Evolutionary conservation across 495 filamentous ascomycete genomes (phyloP).

Genomic region (Choiromyces venosus): DNA sequence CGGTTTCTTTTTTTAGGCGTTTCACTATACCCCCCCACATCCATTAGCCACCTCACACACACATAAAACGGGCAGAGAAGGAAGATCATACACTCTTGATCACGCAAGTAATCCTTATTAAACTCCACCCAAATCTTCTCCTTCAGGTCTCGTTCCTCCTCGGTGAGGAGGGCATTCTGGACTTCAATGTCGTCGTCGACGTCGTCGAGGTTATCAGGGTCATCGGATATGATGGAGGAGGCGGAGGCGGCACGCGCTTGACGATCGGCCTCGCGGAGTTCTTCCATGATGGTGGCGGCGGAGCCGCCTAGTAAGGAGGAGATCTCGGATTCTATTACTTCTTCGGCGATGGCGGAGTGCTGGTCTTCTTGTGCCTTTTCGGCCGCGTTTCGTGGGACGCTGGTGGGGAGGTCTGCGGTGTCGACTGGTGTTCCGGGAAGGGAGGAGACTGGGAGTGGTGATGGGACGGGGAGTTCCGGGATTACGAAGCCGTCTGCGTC

Average conservation of each 20-base stretch:
- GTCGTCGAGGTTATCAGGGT: constrained; percentile 48
- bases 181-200: constrained; percentile 87
- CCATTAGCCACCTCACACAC: constrained; percentile 37
- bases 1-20: constrained; percentile 50
- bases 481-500: constrained; percentile 56
- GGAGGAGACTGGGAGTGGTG: background rate
- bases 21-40: constrained; percentile 49
- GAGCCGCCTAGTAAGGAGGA: constrained; percentile 31
- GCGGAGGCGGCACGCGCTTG: constrained; percentile 25
- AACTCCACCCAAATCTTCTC: constrained; percentile 88
- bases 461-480: constrained; percentile 46
- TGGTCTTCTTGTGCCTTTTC: constrained; percentile 34
- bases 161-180: constrained; percentile 62
- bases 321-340: constrained; percentile 38
- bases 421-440: background rate
- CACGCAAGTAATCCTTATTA: constrained; percentile 83
- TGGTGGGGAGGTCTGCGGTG: constrained; percentile 12
- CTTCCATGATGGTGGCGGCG: constrained; percentile 23
- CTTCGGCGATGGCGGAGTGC: constrained; percentile 35
- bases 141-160: constrained; percentile 67
- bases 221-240: constrained; percentile 23
- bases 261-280: constrained; percentile 30
- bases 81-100: constrained; percentile 66
- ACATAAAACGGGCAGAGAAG: background rate
- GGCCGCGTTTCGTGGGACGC: constrained; percentile 2